These are phyloP conservation scores for Astrothelium macrocarpum DNA, from an alignment of 495 filamentous ascomycete genomes.

Conservation along the genomic window DNA sequence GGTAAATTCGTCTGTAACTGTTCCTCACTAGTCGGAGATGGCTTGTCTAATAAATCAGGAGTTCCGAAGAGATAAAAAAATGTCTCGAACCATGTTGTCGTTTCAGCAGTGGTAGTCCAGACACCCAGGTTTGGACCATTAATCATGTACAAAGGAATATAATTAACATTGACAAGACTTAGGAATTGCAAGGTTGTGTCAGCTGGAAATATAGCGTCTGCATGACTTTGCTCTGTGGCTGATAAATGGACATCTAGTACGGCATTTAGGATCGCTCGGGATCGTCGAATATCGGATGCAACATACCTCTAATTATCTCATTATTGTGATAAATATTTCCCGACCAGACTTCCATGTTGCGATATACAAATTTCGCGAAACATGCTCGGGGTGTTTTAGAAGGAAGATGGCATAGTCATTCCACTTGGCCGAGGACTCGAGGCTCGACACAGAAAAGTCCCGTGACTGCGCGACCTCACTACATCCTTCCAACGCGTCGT, in stretches of 20 bases:
- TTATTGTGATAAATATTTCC: neutral
- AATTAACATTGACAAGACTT: constrained; percentile 1
- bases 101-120: neutral
- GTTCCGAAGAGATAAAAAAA: constrained; percentile 5
- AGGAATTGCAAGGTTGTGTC: constrained; percentile 1
- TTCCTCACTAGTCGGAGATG: neutral
- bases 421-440: neutral
- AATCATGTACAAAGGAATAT: constrained; percentile 3
- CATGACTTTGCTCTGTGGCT: neutral
- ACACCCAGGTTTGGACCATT: neutral
- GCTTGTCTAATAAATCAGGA: neutral
- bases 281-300: neutral
- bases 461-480: neutral
- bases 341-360: constrained; percentile 1
- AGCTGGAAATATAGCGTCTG: neutral
- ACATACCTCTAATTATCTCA: constrained; percentile 2
- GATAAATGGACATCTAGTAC: neutral
- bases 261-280: neutral
- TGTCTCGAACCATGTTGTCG: constrained; percentile 8
- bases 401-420: neutral
- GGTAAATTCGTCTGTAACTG: neutral
- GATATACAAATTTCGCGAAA: neutral
- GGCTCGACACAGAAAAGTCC: neutral
- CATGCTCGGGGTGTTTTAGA: neutral
- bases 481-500: neutral